A percentile compares a stretch with the other conserved stretches of the same genome.
Evolutionary conservation across 805 yeast genomes (phyloP).

Genomic region (Myxozyma kluyveri): DNA sequence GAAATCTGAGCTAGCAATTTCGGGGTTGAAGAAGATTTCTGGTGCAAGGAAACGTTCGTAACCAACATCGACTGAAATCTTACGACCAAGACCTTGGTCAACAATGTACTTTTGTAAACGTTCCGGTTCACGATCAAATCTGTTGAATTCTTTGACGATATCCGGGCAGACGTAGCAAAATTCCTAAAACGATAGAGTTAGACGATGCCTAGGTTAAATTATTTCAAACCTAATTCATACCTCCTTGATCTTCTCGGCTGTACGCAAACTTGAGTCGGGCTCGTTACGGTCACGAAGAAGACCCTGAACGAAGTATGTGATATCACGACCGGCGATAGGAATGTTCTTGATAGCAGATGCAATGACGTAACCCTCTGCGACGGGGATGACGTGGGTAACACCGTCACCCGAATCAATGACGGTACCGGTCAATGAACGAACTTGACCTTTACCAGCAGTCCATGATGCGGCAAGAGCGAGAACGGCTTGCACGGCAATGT

Average conservation of each 20-base stretch:
- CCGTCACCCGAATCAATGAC: slow-evolving; percentile 99
- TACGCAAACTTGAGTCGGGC: slow-evolving; percentile 84
- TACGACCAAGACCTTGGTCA: slow-evolving; percentile 66
- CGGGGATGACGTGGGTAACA: slow-evolving; percentile 98
- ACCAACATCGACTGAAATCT: slow-evolving; percentile 82
- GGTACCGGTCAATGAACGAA: slow-evolving; percentile 94
- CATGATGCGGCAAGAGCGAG: slow-evolving; percentile 97
- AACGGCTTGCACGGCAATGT: slow-evolving; percentile 98
- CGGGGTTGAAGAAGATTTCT: slow-evolving; percentile 98
- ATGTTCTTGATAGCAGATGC: slow-evolving; percentile 96
- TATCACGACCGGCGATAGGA: slow-evolving; percentile 98
- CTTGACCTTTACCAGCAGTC: slow-evolving; percentile 94
- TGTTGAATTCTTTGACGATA: slow-evolving; percentile 91
- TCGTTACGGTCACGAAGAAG: slow-evolving; percentile 96
- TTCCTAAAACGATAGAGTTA: slow-evolving; percentile 41
- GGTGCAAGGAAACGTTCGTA: slow-evolving; percentile 98
- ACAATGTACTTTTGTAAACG: slow-evolving; percentile 90
- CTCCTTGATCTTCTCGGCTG: slow-evolving; percentile 96
- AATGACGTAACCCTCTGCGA: slow-evolving; percentile 95
- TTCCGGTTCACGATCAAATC: slow-evolving; percentile 90
- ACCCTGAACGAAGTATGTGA: slow-evolving; percentile 88
- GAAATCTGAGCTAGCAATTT: slow-evolving; percentile 91
- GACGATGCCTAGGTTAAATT: background rate
- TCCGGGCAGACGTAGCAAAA: slow-evolving; percentile 97
- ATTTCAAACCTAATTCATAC: slow-evolving; percentile 1